phyloP scores from a whole-genome alignment of 768 basidiomycete species.

The Tricholoma terreum region DNA sequence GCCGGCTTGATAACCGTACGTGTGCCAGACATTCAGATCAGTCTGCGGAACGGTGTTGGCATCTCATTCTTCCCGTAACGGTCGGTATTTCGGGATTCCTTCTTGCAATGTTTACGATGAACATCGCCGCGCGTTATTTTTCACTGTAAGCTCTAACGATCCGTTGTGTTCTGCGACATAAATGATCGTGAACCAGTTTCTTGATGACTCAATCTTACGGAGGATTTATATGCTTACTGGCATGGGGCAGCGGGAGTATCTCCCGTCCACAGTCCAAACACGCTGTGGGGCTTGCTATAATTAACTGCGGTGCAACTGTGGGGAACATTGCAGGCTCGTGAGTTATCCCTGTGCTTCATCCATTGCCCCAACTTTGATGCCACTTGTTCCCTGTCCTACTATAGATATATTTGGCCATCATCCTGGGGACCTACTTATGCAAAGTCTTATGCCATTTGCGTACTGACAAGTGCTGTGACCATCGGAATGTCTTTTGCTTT shows the following conservation, averaged over 20 bases:
- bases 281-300: slow-evolving; percentile 75
- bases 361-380: slow-evolving; percentile 5
- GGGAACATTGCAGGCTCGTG: slow-evolving; percentile 84
- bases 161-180: neutral
- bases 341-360: slow-evolving; percentile 28
- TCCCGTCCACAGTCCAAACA: slow-evolving; percentile 79
- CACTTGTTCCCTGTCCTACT: slow-evolving; percentile 1
- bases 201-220: slow-evolving; percentile 77
- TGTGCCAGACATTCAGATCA: slow-evolving; percentile 68
- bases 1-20: slow-evolving; percentile 1
- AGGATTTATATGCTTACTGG: slow-evolving; percentile 60
- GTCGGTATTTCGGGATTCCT: slow-evolving; percentile 73
- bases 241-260: slow-evolving; percentile 53
- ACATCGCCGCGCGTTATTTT: slow-evolving; percentile 64
- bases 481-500: slow-evolving; percentile 54
- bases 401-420: slow-evolving; percentile 63
- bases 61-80: slow-evolving; percentile 53
- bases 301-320: slow-evolving; percentile 78
- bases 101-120: slow-evolving; percentile 70
- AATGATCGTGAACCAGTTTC: slow-evolving; percentile 41
- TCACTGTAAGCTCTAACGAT: slow-evolving; percentile 47
- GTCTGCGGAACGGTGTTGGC: slow-evolving; percentile 71
- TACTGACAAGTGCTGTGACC: slow-evolving; percentile 50
- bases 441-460: slow-evolving; percentile 72
- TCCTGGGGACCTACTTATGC: slow-evolving; percentile 67